Conservation (phyloP, 306 rosid genomes). For the Gastrolobium bilobum region DNA sequence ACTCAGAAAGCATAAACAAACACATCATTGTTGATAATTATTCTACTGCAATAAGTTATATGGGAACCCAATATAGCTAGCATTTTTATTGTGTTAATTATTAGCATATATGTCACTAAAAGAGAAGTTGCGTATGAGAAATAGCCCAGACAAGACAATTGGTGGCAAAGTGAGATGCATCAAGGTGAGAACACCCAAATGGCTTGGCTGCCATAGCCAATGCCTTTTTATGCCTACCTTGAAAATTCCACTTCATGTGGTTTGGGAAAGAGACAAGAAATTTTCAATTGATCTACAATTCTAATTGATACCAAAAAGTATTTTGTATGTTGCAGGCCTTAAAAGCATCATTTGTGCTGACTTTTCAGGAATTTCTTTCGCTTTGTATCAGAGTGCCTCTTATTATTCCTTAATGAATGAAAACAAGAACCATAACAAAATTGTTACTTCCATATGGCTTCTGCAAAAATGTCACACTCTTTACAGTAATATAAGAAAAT, state of each 20-base stretch:
- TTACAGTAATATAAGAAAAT: not conserved
- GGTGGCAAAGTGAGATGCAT: slow-evolving; percentile 35
- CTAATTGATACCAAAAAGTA: slow-evolving; percentile 5
- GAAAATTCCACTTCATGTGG: slow-evolving; percentile 44
- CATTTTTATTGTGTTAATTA: not conserved
- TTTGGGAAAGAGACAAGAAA: slow-evolving; percentile 39
- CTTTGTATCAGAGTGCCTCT: not conserved
- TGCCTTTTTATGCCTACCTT: slow-evolving; percentile 18
- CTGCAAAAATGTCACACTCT: not conserved
- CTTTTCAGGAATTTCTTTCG: slow-evolving; percentile 14
- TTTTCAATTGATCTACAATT: not conserved
- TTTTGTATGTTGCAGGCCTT: slow-evolving; percentile 33
- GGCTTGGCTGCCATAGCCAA: slow-evolving; percentile 11
- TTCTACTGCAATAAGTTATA: slow-evolving; percentile 1
- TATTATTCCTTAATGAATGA: not conserved
- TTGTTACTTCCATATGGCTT: not conserved
- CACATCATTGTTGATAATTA: not conserved
- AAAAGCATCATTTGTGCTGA: slow-evolving; percentile 40
- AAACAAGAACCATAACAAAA: too few species aligned
- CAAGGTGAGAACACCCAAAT: slow-evolving; percentile 14
- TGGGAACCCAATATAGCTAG: too few species aligned
- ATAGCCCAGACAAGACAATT: not conserved
- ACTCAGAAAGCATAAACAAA: not conserved
- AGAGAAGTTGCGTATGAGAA: slow-evolving; percentile 23
- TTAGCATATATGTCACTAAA: not conserved